Percentiles rank a stretch among this genome's conserved stretches.
Evolutionary conservation across 495 filamentous ascomycete species (phyloP).

Genomic region (Talaromyces stipitatus): DNA sequence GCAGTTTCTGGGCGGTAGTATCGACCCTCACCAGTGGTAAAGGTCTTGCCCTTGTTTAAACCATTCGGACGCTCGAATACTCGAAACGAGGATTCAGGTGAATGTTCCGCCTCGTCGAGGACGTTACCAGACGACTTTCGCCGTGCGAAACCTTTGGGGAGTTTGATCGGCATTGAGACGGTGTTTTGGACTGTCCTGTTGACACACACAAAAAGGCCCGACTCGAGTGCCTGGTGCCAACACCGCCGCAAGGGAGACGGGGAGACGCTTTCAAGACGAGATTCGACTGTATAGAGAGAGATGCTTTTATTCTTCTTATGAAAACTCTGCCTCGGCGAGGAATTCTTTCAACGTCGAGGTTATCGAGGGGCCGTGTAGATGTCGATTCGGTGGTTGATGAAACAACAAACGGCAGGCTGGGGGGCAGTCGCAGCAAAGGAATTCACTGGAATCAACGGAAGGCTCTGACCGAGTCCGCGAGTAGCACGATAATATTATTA

Average conservation of each 20-base stretch:
- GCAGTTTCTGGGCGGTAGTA: conserved; percentile 39
- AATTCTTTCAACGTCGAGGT: too few relatives aligned
- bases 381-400: neutral
- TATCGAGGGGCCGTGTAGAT: neutral
- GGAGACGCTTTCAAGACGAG: neutral
- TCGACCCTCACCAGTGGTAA: conserved; percentile 27
- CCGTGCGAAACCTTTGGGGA: conserved; percentile 56
- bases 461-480: neutral
- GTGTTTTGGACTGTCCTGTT: neutral
- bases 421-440: neutral
- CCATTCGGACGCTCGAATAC: conserved; percentile 49
- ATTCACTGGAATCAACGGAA: neutral
- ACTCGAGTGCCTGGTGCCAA: neutral
- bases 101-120: conserved; percentile 47
- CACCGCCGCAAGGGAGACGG: neutral
- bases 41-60: conserved; percentile 29
- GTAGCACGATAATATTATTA: neutral
- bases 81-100: conserved; percentile 47
- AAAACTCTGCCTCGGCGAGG: neutral
- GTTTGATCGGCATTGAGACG: conserved; percentile 57
- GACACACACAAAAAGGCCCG: neutral
- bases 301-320: neutral
- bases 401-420: neutral
- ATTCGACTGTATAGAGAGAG: neutral
- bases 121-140: conserved; percentile 62